Percentiles rank a stretch among this genome's conserved stretches.
Evolutionary conservation across 129 eudicot genomes (phyloP).

Genomic region (Deinandra increscens): DNA sequence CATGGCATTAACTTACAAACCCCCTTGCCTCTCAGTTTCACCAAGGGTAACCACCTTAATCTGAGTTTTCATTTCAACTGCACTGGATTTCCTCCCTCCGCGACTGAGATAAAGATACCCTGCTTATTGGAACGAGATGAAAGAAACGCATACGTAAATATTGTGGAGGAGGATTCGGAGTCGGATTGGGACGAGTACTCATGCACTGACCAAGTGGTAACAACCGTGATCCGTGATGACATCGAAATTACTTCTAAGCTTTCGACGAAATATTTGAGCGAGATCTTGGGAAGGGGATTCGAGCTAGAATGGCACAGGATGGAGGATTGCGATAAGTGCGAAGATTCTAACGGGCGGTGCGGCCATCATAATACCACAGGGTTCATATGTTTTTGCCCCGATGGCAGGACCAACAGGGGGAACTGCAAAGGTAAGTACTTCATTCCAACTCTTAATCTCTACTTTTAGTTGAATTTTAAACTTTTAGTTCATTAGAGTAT

Average conservation of each 20-base stretch:
- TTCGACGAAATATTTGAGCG: background rate
- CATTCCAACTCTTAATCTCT: background rate
- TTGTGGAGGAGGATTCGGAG: too few relatives aligned
- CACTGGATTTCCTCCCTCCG: background rate
- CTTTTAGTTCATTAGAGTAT: too few relatives aligned
- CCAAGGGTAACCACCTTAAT: background rate
- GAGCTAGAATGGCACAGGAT: background rate
- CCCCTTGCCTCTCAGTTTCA: conserved; percentile 21
- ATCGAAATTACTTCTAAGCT: background rate
- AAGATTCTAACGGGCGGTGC: conserved; percentile 3
- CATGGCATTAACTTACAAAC: conserved; percentile 15
- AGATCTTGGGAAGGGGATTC: background rate
- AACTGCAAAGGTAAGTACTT: conserved; percentile 22
- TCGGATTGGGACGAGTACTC: conserved; percentile 6
- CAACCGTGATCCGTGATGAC: conserved; percentile 1
- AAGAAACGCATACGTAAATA: background rate
- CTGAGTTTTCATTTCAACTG: conserved; percentile 40
- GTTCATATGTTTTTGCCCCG: conserved; percentile 24
- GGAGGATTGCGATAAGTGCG: conserved; percentile 12
- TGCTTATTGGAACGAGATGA: background rate
- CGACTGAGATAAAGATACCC: background rate
- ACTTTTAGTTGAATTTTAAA: background rate
- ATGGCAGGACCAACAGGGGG: background rate
- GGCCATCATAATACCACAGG: background rate
- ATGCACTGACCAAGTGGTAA: conserved; percentile 23